Base-by-base conservation (phyloP, 768 basidiomycete genomes). In the Xerocomus potaroensis region DNA sequence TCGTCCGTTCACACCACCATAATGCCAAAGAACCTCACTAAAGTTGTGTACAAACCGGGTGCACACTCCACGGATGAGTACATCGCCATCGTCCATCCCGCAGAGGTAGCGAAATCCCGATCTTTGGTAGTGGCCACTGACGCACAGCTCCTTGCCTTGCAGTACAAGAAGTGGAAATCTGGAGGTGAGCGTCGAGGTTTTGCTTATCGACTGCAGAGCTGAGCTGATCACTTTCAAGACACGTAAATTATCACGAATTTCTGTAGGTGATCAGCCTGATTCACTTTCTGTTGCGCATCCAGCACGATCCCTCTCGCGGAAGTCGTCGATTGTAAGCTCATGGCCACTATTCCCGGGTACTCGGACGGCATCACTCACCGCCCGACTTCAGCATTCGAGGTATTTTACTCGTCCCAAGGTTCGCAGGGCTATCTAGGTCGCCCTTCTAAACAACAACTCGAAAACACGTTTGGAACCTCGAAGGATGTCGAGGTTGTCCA, bases 391-490 rank as follows among this genome's bases (percentile, higher is more conserved):
- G 88, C 87, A 3, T 92, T 86, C 71, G 58, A 74, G 29, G 71
- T 93, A 47, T 85, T 84, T 65, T 70, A 76, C 61, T 84, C 88
- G 16, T 65, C 66, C 19, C 87, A 90, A 64, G 91, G 90, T 11
- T 65, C 76, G 5, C 89, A 92, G 66, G 91, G 90, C n/a, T 63
- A 81, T 43, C 76, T 90, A 30, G 78, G 81, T 22, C 72, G 74
- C 43, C 74, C 87, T 10, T 91, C 89, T n/a, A 81, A 85, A 40
- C 91, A 93, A 62, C 83, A 90, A 58, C 80, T 94, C 46, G 87
- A 91, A 34, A 84, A 67, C 45, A 70, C 70, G 29, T 93, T 94
- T 54, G 80, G 73, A 15, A 77, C 83, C 3, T 63, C 71, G 55
- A 83, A 81, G 39, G 82, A 90, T 33, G 62, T 71, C 16, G 87